Base-by-base conservation (phyloP, 345 rosid genomes). In the Carallia pectinifolia region DNA sequence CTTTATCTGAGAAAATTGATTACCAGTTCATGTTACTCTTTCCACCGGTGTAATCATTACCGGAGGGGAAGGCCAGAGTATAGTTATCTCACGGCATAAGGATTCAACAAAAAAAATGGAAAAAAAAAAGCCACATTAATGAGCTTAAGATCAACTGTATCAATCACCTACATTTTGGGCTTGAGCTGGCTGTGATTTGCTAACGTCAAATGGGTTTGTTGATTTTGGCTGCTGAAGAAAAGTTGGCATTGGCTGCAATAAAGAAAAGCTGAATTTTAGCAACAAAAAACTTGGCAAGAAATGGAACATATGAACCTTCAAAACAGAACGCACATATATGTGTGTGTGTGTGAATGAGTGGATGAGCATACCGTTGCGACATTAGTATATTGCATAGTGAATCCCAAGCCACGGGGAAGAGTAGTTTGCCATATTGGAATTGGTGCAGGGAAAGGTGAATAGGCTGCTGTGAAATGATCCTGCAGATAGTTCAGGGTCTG, bases 171-270 rank as follows among this genome's bases (percentile, higher is more conserved):
- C 98, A 38, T 76, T 62, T 74, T 82, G 92, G 62, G 81, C 74
- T 74, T 81, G 97, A 67, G 63, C 83, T 47, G 77, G 71, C 48
- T 84, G 74, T 27, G 90, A 79, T 69, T 87, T 93, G 47, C 63
- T 74, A 73, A 73, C 29, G 78, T 95, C 98, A 86, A 95, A 95
- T 65, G 99, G 99, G 83, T 95, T 95, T 69, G 79, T 66, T 13
- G 99, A 90, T 61, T 71, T 81, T 37, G 89, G 72, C 70, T 75
- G 76, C 73, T 77, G 90, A 37, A 81, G 77, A 69, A 81, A 83
- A 68, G 83, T 70, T 67, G 86, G 86, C 81, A 82, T 76, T 8
- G 87, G 79, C 96, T 88, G 91, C 66, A 72, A 72, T 62, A 73
- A 19, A 30, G 62, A 71, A 66, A 73, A 12, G 58, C 13, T 44